Evolutionary conservation across 192 early-diverging fungal genomes (phyloP), one percentile per base, ranked within the genome.

Genomic region (Coemansia sp.): DNA sequence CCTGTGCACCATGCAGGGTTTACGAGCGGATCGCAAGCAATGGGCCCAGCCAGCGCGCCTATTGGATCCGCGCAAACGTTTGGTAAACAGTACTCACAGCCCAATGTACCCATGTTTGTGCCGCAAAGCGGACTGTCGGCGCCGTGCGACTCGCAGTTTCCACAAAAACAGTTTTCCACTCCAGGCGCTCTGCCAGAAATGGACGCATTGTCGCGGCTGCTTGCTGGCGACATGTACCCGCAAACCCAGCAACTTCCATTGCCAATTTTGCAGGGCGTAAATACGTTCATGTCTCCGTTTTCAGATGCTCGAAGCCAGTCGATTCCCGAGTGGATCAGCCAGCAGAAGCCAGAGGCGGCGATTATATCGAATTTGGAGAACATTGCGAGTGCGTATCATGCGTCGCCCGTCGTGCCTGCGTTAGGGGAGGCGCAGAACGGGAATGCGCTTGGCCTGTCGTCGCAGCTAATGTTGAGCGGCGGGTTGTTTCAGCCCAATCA

Each of bases 251-350:
- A 72, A 57, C 66, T 78, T 35, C 75, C 75, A 51, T 70, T 72
- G 64, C 75, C 75, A 35, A 69, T 78, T 32, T 32, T 73, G 8
- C 75, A 78, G 56, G 70, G 70, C 27, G 64, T 78, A n/a, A 78
- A 78, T 62, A 73, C 64, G 14, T 78, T 71, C 27, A 78, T 78
- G 66, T 78, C 75, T 11, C 75, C 75, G 48, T 78, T 78, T 47
- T 64, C 75, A 5, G 71, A 65, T 6, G 23, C 70, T 57, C 63
- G 62, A 37, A 59, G 49, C 35, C 66, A 66, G 52, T 56, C 63
- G 3, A 64, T 78, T 13, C 75, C 75, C 51, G 69, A 78, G 63
- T 78, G 75, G 75, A 45, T 78, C 24, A 66, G 66, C 60, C 75
- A 73, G 60, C 57, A 69, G 23, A 78, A 78, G 38, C 75, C 75